Base-by-base conservation (phyloP, 345 rosid species). In the Cardiospermum halicacabum region DNA sequence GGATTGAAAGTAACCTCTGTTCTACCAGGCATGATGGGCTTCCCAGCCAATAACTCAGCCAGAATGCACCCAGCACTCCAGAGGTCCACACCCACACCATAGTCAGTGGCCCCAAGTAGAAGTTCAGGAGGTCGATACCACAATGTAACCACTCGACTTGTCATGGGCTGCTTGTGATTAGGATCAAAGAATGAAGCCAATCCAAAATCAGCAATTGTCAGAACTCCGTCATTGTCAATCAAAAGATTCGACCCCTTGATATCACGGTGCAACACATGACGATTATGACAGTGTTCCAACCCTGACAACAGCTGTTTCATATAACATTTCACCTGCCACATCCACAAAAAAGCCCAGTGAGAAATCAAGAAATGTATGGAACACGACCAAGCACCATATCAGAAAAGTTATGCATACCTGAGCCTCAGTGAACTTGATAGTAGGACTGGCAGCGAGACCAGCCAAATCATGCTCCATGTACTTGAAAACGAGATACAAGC, bases 61-160 rank as follows among this genome's bases (percentile, higher is more conserved):
- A 88, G 77, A 72, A 88, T 88, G 74, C 96, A 85, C 53, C 96
- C 91, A 53, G 96, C 96, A 72, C 96, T 88, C 96, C 91, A 88
- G 9, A 88, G 86, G 67, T 88, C 96, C 40, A 88, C 86, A 26
- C 91, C 85, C 11, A 82, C 88, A 56, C 85, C 81, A 76, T 88
- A 88, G 70, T 88, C 88, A 55, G 96, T 88, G 69, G 92, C 92
- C 50, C 96, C 96, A 45, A 88, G 96, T 64, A 88, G 96, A 78
- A 88, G 96, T 80, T 88, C 96, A 0, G 91, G 96, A 49, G 96
- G 91, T 26, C 96, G 84, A 73, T 88, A 88, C 96, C 96, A 88
- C 19, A 88, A 69, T 18, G 96, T 88, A 65, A 88, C 96, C 73
- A 88, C 91, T 65, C 96, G 76, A 62, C 96, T 85, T 58, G 96